phyloP scores from a whole-genome alignment of 176 grass and related monocot genomes.

The Oropetium thomaeum region DNA sequence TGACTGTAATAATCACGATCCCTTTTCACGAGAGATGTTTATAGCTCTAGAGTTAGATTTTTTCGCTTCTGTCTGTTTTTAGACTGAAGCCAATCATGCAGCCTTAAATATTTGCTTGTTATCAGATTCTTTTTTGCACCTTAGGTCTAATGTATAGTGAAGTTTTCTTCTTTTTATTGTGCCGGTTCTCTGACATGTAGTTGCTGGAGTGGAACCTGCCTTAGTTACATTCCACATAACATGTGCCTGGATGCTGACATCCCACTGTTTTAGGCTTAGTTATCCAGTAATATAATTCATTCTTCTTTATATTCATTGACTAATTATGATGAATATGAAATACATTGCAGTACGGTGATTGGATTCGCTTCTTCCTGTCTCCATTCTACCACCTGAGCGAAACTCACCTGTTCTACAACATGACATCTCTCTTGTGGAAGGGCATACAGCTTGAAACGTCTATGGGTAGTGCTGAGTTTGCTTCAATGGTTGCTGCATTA shows the following conservation, averaged over 20 bases:
- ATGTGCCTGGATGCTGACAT: neutral
- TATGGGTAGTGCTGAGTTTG: conserved; percentile 72
- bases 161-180: neutral
- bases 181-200: neutral
- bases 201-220: neutral
- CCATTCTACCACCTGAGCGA: conserved; percentile 84
- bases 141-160: neutral
- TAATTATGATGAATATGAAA: conserved; percentile 12
- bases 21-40: too few species aligned
- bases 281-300: too few species aligned
- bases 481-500: conserved; percentile 69
- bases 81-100: neutral
- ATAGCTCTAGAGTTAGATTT: too few species aligned
- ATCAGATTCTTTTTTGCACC: neutral
- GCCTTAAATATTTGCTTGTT: neutral
- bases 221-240: neutral
- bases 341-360: conserved; percentile 66
- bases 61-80: too few species aligned
- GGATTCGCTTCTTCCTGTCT: conserved; percentile 84
- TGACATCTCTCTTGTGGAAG: conserved; percentile 96
- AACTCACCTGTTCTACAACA: conserved; percentile 89
- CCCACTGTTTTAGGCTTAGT: neutral
- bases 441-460: conserved; percentile 85
- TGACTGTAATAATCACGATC: too few species aligned
- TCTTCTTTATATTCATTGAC: neutral